These are phyloP conservation scores for Alternaria sp. DNA, from an alignment of 2,329 filamentous ascomycete species.

Conservation along the genomic window DNA sequence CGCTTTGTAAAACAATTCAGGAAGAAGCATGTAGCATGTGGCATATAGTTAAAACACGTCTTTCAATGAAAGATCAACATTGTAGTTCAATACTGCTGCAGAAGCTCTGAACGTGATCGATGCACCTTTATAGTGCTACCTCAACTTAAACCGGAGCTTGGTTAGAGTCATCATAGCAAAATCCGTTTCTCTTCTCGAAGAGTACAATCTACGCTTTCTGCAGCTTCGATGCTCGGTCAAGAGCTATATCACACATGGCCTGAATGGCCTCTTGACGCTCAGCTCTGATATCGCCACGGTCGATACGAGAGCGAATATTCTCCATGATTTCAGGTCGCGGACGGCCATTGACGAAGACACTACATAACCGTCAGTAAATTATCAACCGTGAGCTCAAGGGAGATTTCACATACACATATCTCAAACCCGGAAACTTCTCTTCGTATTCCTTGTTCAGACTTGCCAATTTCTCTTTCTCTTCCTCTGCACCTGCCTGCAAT, in stretches of 20 bases:
- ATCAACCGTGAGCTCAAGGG: background rate
- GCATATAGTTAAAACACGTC: background rate
- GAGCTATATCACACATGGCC: constrained; percentile 92
- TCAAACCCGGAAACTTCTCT: constrained; percentile 77
- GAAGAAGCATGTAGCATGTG: background rate
- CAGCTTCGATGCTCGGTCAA: constrained; percentile 75
- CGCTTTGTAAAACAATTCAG: too few species aligned
- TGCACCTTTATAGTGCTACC: background rate
- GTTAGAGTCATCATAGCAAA: background rate
- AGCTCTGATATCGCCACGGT: constrained; percentile 67
- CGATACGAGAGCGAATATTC: constrained; percentile 81
- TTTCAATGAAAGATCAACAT: background rate
- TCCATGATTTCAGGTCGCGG: constrained; percentile 77
- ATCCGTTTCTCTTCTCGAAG: background rate
- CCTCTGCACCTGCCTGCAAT: constrained; percentile 62
- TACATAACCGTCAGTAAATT: background rate
- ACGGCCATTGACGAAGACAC: constrained; percentile 86
- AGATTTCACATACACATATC: constrained; percentile 71
- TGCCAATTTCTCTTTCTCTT: constrained; percentile 66
- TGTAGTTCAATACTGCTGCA: background rate
- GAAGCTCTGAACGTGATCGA: background rate
- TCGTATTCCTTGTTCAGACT: constrained; percentile 82
- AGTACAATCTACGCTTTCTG: constrained; percentile 12
- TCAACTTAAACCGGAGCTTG: background rate
- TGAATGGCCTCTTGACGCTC: constrained; percentile 80